Evolutionary conservation across 441 rosid genomes (phyloP).

Genomic region (Gossypium davidsonii): DNA sequence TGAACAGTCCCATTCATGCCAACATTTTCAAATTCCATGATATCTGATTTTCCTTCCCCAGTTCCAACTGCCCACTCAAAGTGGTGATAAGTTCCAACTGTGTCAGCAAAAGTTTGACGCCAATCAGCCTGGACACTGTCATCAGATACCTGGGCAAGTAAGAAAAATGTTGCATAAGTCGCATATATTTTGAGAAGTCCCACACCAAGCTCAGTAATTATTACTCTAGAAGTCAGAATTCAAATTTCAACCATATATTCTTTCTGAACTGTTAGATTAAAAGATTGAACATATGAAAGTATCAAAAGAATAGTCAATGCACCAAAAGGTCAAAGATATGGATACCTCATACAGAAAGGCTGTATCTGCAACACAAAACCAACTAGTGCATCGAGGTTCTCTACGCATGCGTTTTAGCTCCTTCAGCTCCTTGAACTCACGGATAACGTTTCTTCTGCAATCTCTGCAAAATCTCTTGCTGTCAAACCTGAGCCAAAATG

Average conservation of each 20-base stretch:
- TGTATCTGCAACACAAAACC: slow-evolving; percentile 89
- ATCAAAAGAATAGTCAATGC: not conserved
- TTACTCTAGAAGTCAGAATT: not conserved
- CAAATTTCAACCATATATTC: not conserved
- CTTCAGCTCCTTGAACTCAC: slow-evolving; percentile 92
- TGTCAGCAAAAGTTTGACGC: slow-evolving; percentile 69
- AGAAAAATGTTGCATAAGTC: slow-evolving; percentile 14
- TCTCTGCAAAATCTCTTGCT: slow-evolving; percentile 97
- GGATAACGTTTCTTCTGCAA: slow-evolving; percentile 91
- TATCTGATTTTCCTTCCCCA: slow-evolving; percentile 80
- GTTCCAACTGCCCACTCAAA: slow-evolving; percentile 96
- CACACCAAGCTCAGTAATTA: not conserved
- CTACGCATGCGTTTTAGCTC: slow-evolving; percentile 88
- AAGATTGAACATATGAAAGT: slow-evolving; percentile 7
- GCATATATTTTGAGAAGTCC: slow-evolving; percentile 1
- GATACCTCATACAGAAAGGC: slow-evolving; percentile 78
- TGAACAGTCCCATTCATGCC: slow-evolving; percentile 63
- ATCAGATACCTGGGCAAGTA: slow-evolving; percentile 53
- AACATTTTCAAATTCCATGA: slow-evolving; percentile 78
- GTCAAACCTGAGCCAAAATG: slow-evolving; percentile 69
- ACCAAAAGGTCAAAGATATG: slow-evolving; percentile 10
- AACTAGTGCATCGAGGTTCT: slow-evolving; percentile 79
- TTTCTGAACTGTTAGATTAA: slow-evolving; percentile 5
- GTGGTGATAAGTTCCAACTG: slow-evolving; percentile 67
- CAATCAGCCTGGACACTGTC: slow-evolving; percentile 76